A percentile compares a stretch with the other conserved stretches of the same genome.
Conservation (phyloP, 2,329 filamentous ascomycete species). For the Fusarium verrucosum region DNA sequence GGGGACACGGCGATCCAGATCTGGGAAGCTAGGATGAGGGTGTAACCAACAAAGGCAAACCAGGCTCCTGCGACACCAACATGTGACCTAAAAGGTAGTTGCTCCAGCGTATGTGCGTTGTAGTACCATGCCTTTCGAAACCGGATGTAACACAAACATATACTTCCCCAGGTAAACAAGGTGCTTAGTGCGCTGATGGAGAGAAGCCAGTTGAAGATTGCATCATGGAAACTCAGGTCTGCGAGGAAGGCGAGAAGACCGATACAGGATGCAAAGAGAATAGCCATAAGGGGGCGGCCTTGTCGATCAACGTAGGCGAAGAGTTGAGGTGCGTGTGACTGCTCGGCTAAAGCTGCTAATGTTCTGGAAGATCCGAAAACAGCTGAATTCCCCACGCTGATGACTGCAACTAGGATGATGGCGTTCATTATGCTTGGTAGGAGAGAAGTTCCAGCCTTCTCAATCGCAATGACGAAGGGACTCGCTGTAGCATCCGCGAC, state of each 20-base stretch:
- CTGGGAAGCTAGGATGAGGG: constrained; percentile 79
- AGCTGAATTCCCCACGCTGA: constrained; percentile 91
- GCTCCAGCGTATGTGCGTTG: constrained; percentile 73
- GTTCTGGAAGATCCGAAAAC: constrained; percentile 93
- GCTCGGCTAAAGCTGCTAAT: constrained; percentile 86
- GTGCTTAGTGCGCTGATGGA: constrained; percentile 76
- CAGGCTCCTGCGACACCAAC: constrained; percentile 82
- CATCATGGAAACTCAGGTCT: constrained; percentile 65
- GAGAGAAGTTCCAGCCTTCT: constrained; percentile 80
- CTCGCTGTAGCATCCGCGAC: constrained; percentile 76
- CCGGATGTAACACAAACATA: constrained; percentile 88
- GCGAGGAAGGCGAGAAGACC: constrained; percentile 83
- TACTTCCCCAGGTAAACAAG: constrained; percentile 83
- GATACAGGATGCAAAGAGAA: constrained; percentile 71
- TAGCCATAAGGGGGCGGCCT: constrained; percentile 82
- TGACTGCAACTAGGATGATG: constrained; percentile 90
- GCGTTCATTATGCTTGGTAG: constrained; percentile 91
- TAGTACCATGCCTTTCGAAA: constrained; percentile 81
- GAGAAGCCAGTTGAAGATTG: constrained; percentile 82
- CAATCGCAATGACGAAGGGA: constrained; percentile 92
- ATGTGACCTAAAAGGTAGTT: constrained; percentile 83
- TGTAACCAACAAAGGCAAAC: constrained; percentile 80
- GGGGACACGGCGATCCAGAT: constrained; percentile 89
- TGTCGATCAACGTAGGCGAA: constrained; percentile 84
- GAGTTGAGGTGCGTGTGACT: constrained; percentile 80